Percentiles rank a stretch among this genome's conserved stretches.
Conservation (phyloP, 1,139 yeast genomes). For the Nadsonia starkeyi-henricii region DNA sequence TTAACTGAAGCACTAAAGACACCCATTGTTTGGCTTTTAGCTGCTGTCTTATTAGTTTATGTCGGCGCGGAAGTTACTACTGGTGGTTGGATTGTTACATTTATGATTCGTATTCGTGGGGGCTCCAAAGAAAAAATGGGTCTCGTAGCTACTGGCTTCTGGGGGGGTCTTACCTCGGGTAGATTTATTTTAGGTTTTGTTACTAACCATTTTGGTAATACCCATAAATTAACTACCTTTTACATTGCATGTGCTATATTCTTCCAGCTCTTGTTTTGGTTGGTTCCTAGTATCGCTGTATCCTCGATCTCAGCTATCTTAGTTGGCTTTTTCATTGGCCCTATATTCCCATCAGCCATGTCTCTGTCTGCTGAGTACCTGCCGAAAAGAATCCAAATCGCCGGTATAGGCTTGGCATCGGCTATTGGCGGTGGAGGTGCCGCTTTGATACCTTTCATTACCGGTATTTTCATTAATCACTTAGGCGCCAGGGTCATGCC, state of each 20-base stretch:
- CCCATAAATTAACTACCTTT: conserved; percentile 14
- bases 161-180: conserved; percentile 59
- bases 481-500: conserved; percentile 20
- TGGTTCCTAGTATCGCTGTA: conserved; percentile 15
- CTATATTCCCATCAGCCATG: conserved; percentile 65
- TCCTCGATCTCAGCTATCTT: conserved; percentile 31
- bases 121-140: conserved; percentile 37
- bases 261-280: conserved; percentile 18
- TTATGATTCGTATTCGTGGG: conserved; percentile 39
- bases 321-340: conserved; percentile 63
- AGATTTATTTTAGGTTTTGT: conserved; percentile 32
- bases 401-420: conserved; percentile 63
- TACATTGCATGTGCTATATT: conserved; percentile 15
- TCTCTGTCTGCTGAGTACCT: conserved; percentile 48
- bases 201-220: conserved; percentile 15
- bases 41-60: conserved; percentile 44
- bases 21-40: conserved; percentile 45
- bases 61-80: conserved; percentile 58
- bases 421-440: conserved; percentile 77
- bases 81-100: conserved; percentile 64
- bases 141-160: conserved; percentile 55
- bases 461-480: conserved; percentile 18
- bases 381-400: conserved; percentile 47
- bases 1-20: conserved; percentile 27
- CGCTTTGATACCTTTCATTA: conserved; percentile 31